Conservation (phyloP, 1,284 basidiomycete species). For the Porogramme epimiltina region DNA sequence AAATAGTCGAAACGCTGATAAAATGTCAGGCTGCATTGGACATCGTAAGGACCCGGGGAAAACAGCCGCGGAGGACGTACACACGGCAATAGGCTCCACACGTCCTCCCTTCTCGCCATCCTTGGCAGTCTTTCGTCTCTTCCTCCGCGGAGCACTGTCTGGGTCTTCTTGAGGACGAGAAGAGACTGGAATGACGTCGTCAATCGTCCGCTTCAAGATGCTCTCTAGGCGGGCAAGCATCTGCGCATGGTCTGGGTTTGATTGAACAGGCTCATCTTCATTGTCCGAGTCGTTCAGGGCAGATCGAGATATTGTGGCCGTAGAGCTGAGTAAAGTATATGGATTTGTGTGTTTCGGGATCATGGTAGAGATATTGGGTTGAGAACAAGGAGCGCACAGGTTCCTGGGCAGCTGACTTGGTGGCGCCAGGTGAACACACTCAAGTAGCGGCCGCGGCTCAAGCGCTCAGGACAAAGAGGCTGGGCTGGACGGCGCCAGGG, state of each 20-base stretch:
- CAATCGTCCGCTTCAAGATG: constrained; percentile 30
- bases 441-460: no score
- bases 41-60: no score
- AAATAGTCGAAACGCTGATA: constrained; percentile 35
- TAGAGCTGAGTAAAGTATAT: constrained; percentile 12
- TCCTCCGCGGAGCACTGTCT: constrained; percentile 8
- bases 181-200: constrained; percentile 13
- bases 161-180: neutral
- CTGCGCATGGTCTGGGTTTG: constrained; percentile 15
- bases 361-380: no score
- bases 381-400: no score
- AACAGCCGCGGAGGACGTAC: neutral
- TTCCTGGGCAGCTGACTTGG: no score
- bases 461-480: no score
- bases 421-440: no score
- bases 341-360: constrained; percentile 27
- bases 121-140: constrained; percentile 12
- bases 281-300: constrained; percentile 20
- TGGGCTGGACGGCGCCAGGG: no score
- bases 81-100: no score
- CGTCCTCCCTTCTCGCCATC: neutral
- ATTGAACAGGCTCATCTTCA: constrained; percentile 2
- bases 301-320: constrained; percentile 24
- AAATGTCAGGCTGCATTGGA: neutral
- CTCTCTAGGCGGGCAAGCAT: constrained; percentile 27